A percentile compares a stretch with the other conserved stretches of the same genome.
These are phyloP conservation scores for Ogataea ramenticola DNA, from an alignment of 805 yeast species.

Conservation along the genomic window DNA sequence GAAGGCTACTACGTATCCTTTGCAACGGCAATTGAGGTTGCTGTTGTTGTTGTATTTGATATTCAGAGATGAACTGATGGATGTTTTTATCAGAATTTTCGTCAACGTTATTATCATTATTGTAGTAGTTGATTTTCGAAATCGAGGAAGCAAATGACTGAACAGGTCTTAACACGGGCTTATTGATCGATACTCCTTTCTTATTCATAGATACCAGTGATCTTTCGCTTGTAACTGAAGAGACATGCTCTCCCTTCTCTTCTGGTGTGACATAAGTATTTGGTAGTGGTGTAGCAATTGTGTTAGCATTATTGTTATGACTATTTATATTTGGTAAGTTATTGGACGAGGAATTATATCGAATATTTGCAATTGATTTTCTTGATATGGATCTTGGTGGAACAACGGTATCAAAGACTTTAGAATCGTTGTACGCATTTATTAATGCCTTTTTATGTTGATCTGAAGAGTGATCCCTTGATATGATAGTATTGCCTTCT, in stretches of 20 bases:
- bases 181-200: constrained; percentile 7
- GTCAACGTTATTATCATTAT: background rate
- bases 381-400: constrained; percentile 5
- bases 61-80: constrained; percentile 7
- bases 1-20: no score
- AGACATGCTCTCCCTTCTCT: background rate
- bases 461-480: constrained; percentile 2
- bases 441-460: constrained; percentile 9
- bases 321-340: background rate
- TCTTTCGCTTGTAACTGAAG: background rate
- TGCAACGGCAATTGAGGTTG: background rate
- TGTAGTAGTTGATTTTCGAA: constrained; percentile 17
- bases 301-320: background rate
- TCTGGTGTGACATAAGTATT: no score
- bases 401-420: constrained; percentile 20
- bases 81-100: background rate
- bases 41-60: constrained; percentile 1
- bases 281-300: no score
- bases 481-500: background rate
- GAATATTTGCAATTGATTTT: background rate
- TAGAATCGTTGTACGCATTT: constrained; percentile 21
- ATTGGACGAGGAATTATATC: background rate
- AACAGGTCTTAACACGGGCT: constrained; percentile 3
- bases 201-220: background rate
- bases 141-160: constrained; percentile 15